Evolutionary conservation across 1,139 yeast genomes (phyloP).

Genomic region (Yamadazyma taylorii): DNA sequence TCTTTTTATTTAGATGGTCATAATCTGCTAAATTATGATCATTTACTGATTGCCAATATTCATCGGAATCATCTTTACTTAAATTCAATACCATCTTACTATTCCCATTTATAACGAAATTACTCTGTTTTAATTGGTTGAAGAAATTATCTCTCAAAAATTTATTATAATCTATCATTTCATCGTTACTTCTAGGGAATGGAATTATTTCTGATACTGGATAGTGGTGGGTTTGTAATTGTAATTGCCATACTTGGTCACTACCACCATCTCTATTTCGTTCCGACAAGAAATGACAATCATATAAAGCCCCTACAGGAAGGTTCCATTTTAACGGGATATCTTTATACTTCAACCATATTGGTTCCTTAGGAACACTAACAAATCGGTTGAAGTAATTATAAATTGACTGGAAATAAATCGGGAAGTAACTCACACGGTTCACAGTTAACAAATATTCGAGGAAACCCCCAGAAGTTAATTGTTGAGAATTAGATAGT

Average conservation of each 20-base stretch:
- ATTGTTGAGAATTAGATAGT: not conserved
- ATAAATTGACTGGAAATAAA: conserved; percentile 41
- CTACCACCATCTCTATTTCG: not conserved
- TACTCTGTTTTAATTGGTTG: conserved; percentile 79
- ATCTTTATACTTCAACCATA: conserved; percentile 69
- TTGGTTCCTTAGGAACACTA: conserved; percentile 27
- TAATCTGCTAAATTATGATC: conserved; percentile 30
- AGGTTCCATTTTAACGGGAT: conserved; percentile 74
- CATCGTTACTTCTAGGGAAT: conserved; percentile 20
- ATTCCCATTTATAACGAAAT: conserved; percentile 69
- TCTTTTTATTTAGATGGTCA: conserved; percentile 21
- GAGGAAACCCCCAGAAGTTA: conserved; percentile 6
- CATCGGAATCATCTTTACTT: conserved; percentile 57
- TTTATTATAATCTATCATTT: conserved; percentile 22
- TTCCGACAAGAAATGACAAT: conserved; percentile 35
- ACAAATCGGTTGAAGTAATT: conserved; percentile 37
- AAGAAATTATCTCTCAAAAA: conserved; percentile 56
- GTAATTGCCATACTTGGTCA: conserved; percentile 47
- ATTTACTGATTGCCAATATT: conserved; percentile 55
- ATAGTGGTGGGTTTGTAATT: conserved; percentile 40
- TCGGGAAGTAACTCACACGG: conserved; percentile 62
- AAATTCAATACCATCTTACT: conserved; percentile 75
- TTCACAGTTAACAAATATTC: conserved; percentile 26
- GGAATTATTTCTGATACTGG: conserved; percentile 61
- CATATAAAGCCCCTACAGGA: conserved; percentile 75